Base-by-base conservation (phyloP, 2,329 filamentous ascomycete species). In the Colletotrichum filicis region DNA sequence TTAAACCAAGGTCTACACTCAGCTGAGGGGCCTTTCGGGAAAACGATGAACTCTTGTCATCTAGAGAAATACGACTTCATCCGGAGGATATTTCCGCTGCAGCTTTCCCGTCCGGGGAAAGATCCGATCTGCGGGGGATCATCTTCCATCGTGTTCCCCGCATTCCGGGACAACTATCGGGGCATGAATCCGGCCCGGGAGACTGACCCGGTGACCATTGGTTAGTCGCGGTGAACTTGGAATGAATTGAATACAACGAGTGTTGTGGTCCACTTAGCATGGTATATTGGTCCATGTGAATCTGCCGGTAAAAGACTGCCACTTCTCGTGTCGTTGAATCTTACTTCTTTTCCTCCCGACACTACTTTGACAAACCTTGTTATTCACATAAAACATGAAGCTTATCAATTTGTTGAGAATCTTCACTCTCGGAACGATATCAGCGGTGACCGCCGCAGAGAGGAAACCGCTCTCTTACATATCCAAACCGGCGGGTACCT, bases 161-260 rank as follows among this genome's bases (percentile, higher is more conserved):
- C 64, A 53, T 28, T 42, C 64, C 64, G 58, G 64, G 28, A 57
- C 24, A 52, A 71, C 52, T 71, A 0, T 12, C 69, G 64, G 63
- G 12, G 26, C 14, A 55, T 30, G 30, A 42, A 32, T 28, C 58
- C 69, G 64, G 63, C 4, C 35, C 30, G 46, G 55, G 16, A 57
- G 35, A 55, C 37, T 28, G 28, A 37, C 28, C 19, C 8, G 19
- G 19, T 49, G 42, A 49, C 3, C 8, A 49, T 8, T 49, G 2
- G 4, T 49, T 49, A 5, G 3, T 22, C 42, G n/a, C 8, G 19
- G 19, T 8, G 42, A 1, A 9, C 26, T 49, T 9, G 19, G 19
- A 7, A 49, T 22, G 3, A n/a, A n/a, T 4, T 49, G 19, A n/a
- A 49, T 4, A 11, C 8, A 19, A 7, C 8, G 19, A n/a, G 42